A percentile compares a stretch with the other conserved stretches of the same genome.
phyloP scores from a whole-genome alignment of 352 stramenopile species.

The Globisporangium paroecandrum region DNA sequence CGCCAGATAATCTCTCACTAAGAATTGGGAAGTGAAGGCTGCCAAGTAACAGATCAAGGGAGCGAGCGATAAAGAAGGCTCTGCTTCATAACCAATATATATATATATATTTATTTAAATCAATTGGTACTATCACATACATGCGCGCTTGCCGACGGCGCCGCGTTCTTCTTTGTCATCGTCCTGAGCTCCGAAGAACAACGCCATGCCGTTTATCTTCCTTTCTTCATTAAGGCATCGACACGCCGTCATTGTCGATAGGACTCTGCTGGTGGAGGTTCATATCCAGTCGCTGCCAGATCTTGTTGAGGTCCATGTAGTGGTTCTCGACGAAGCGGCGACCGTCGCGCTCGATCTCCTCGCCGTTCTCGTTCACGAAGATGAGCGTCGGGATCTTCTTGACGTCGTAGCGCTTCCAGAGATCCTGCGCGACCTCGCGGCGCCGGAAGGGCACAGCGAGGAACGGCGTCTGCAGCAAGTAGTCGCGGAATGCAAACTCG shows the following conservation, averaged over 20 bases:
- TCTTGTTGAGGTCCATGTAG: conserved; percentile 57
- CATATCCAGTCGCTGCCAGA: conserved; percentile 46
- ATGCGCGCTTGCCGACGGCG: not conserved
- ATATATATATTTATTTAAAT: not conserved
- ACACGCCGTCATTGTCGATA: not conserved
- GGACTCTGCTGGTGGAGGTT: not conserved
- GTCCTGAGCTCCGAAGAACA: not conserved
- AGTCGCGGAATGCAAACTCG: conserved; percentile 50
- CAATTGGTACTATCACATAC: not conserved
- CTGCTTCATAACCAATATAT: not conserved
- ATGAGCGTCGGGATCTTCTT: conserved; percentile 69
- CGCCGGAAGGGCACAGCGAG: conserved; percentile 51
- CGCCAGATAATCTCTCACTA: not conserved
- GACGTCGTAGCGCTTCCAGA: conserved; percentile 67
- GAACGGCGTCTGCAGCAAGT: conserved; percentile 58
- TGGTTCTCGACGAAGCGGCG: conserved; percentile 58
- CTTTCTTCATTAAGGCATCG: conserved; percentile 5
- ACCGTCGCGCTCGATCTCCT: conserved; percentile 60
- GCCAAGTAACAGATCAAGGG: too few relatives aligned
- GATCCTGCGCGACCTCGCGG: conserved; percentile 45
- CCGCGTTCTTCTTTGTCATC: not conserved
- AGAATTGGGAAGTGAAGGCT: too few relatives aligned
- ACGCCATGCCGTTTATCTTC: not conserved
- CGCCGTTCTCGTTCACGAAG: conserved; percentile 59
- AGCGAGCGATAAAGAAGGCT: not conserved